Percentiles rank a stretch among this genome's conserved stretches.
These are phyloP conservation scores for Psilocybe mexicana DNA, from an alignment of 1,284 basidiomycete genomes.

Conservation along the genomic window DNA sequence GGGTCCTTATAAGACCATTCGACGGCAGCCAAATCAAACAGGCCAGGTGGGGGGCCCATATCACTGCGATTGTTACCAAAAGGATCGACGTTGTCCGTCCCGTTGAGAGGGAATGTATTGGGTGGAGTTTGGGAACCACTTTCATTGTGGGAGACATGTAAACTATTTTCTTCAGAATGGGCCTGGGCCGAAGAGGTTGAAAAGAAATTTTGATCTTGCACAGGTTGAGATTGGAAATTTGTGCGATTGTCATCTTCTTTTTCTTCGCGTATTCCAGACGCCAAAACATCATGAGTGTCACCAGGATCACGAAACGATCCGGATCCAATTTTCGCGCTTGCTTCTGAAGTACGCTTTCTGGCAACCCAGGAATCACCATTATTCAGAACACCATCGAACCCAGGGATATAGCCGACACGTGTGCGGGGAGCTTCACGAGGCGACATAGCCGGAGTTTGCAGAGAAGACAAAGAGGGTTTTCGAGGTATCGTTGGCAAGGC, in stretches of 20 bases:
- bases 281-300: slow-evolving; percentile 42
- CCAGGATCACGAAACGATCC: slow-evolving; percentile 38
- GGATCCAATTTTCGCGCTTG: slow-evolving; percentile 41
- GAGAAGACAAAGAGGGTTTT: slow-evolving; percentile 69
- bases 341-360: slow-evolving; percentile 58
- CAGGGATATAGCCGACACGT: slow-evolving; percentile 55
- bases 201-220: slow-evolving; percentile 11
- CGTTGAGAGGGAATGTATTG: slow-evolving; percentile 15
- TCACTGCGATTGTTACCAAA: slow-evolving; percentile 16
- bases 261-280: slow-evolving; percentile 57
- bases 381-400: slow-evolving; percentile 73
- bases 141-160: slow-evolving; percentile 2
- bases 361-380: slow-evolving; percentile 67
- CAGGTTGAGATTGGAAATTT: slow-evolving; percentile 4
- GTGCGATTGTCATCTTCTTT: slow-evolving; percentile 42
- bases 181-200: slow-evolving; percentile 17
- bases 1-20: slow-evolving; percentile 95
- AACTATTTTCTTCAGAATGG: slow-evolving; percentile 14
- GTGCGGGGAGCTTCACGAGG: slow-evolving; percentile 68
- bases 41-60: slow-evolving; percentile 44
- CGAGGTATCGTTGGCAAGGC: slow-evolving; percentile 46
- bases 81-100: slow-evolving; percentile 4
- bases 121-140: slow-evolving; percentile 19
- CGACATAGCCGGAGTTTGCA: slow-evolving; percentile 51
- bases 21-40: slow-evolving; percentile 63